A percentile compares a stretch with the other conserved stretches of the same genome.
These are phyloP conservation scores for Chlamydomonas schloesseri DNA, from an alignment of 139 green algal species.

Conservation along the genomic window DNA sequence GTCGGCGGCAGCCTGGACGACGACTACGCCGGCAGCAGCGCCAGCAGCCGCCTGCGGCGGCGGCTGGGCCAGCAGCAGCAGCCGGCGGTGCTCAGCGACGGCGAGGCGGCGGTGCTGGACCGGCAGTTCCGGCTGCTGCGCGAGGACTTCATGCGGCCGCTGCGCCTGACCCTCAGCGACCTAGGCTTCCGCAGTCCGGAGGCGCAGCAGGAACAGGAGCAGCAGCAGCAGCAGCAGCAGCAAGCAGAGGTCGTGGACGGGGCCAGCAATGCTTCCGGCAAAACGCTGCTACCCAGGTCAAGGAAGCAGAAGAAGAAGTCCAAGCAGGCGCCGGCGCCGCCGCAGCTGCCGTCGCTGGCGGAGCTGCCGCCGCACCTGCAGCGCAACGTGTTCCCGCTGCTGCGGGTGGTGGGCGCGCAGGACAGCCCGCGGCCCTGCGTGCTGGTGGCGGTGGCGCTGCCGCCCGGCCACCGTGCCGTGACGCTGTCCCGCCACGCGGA, in stretches of 20 bases:
- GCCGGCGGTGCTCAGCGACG: background rate
- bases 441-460: slow-evolving; percentile 50
- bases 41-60: background rate
- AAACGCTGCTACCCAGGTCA: too few relatives aligned
- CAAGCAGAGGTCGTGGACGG: background rate
- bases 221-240: background rate
- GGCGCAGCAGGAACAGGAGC: background rate
- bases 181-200: slow-evolving; percentile 20
- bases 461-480: slow-evolving; percentile 8
- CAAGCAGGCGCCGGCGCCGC: too few relatives aligned
- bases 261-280: too few relatives aligned
- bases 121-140: slow-evolving; percentile 65
- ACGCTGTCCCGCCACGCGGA: background rate
- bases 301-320: too few relatives aligned
- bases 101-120: slow-evolving; percentile 60
- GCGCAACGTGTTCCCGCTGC: slow-evolving; percentile 42
- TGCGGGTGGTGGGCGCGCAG: slow-evolving; percentile 21
- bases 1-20: too few relatives aligned
- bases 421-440: slow-evolving; percentile 46
- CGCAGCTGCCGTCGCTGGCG: too few relatives aligned
- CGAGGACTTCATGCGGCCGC: slow-evolving; percentile 59
- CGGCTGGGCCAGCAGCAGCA: too few relatives aligned
- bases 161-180: slow-evolving; percentile 40
- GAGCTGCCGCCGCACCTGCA: slow-evolving; percentile 3
- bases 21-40: background rate